Base-by-base conservation (phyloP, 352 stramenopile species). In the Pythium myriotylum region DNA sequence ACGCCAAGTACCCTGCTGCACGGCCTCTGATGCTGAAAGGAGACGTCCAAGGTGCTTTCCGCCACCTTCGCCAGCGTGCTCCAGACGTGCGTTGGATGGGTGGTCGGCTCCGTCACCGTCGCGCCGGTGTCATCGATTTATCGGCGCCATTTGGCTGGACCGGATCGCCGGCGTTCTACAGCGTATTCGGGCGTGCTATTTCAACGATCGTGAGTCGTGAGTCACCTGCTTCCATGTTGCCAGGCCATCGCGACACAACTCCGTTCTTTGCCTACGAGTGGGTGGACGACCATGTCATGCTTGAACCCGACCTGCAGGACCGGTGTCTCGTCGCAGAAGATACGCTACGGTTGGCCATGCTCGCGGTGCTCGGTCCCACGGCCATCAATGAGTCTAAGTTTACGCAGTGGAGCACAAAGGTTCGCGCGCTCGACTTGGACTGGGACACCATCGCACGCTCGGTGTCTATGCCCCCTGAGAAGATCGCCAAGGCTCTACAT, bases 311-410 rank as follows among this genome's bases (percentile, higher is more conserved):
- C 2, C n/a, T n/a, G n/a, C 0, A 22, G 0, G 13, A 16, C n/a
- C 19, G 61, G 17, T 45, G 58, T 32, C 54, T 14, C 2, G 33
- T 55, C 4, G 62, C 62, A 1, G 37, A 52, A 40, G 51, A 49
- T 2, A 53, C 52, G 0, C 47, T 72, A 24, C 55, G 59, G 51
- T 65, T 1, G 52, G n/a, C n/a, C n/a, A n/a, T n/a, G n/a, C n/a
- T n/a, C n/a, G n/a, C n/a, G n/a, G n/a, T n/a, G n/a, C n/a, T 67
- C 2, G 68, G 63, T 1, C 59, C 55, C 1, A 14, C 26, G 12
- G 26, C 43, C 1, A 65, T 76, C 17, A 76, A 76, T 22, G 63
- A 76, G 19, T 10, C 22, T 0, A 76, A 68, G 24, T 65, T 72
- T 50, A 57, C 63, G 1, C 1, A 4, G 6, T 76, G 68, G 68